Evolutionary conservation across 441 rosid genomes (phyloP), one percentile per base, ranked within the genome.

Genomic region (Capsella rubella): DNA sequence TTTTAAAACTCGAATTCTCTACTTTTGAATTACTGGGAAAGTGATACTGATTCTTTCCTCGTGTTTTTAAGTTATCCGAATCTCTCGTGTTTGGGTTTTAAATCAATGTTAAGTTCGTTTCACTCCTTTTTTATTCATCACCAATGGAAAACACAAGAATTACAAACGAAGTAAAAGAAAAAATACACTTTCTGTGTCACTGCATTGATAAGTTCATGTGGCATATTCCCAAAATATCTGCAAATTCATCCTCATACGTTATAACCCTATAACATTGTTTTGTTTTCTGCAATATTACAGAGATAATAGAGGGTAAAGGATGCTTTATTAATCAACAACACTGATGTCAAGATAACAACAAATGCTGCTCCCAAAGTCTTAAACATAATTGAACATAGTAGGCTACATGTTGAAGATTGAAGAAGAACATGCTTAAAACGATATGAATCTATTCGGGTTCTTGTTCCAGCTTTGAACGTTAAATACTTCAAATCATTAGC

Each of bases 301-400:
- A 21, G 25, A 21, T 21, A 21, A 21, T 21, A 21, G 25, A 2
- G 25, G 2, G 25, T 21, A 21, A 67, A 58, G 13, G 21, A 58
- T 4, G 18, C 25, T 52, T 59, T 75, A 75, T 68, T 45, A 60
- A 51, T 59, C 39, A 52, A 51, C 72, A 72, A 53, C 51, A 65
- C 46, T 57, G 60, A 65, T 65, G 60, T 37, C 53, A 65, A 72
- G 72, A 16, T 65, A 65, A 73, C 60, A 56, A 64, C 77, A 65
- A 65, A 47, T 35, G 59, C 42, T 73, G 35, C 18, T 27, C 5
- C 57, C 5, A 65, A 21, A 34, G 59, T 64, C 64, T 34, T 11
- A 67, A 74, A 8, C 79, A 45, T 61, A 60, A 15, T 4, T 52
- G 10, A 75, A 68, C 49, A 37, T 14, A 50, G 1, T 56, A 25